Conservation (phyloP, 768 basidiomycete genomes). For the Lentinula aciculospora region DNA sequence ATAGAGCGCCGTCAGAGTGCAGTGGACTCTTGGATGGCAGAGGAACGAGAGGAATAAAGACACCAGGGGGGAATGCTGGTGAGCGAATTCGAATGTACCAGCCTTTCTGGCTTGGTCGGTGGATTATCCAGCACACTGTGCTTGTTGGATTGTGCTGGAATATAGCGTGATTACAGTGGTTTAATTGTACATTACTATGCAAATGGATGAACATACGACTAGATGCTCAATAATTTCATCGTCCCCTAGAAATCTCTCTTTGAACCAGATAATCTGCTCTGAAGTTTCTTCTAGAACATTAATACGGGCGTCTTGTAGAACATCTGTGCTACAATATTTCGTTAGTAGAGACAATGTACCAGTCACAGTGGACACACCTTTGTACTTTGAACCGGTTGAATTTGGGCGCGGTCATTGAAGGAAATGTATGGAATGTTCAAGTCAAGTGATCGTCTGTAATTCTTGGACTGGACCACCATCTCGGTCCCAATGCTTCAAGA, state of each 20-base stretch:
- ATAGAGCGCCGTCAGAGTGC: conserved; percentile 24
- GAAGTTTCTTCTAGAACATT: conserved; percentile 37
- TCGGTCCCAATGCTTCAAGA: conserved; percentile 75
- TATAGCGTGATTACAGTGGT: not conserved
- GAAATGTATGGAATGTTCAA: not conserved
- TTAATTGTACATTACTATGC: not conserved
- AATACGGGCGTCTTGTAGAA: conserved; percentile 43
- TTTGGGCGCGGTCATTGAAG: not conserved
- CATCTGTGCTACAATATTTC: conserved; percentile 35
- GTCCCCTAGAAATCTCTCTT: conserved; percentile 24
- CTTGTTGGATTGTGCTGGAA: conserved; percentile 1
- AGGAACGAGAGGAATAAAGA: conserved; percentile 24
- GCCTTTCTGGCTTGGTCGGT: conserved; percentile 1
- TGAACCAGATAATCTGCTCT: conserved; percentile 42
- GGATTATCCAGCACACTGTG: conserved; percentile 5
- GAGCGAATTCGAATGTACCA: conserved; percentile 8
- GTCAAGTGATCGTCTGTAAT: not conserved
- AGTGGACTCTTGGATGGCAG: conserved; percentile 22
- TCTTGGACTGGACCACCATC: not conserved
- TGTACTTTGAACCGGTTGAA: conserved; percentile 3
- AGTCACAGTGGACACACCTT: conserved; percentile 2
- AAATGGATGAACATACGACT: not conserved
- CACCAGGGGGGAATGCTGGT: conserved; percentile 12
- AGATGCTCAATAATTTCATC: conserved; percentile 7
- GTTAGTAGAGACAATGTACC: not conserved